Evolutionary conservation across 345 rosid species (phyloP).

Genomic region (Lumnitzera racemosa): DNA sequence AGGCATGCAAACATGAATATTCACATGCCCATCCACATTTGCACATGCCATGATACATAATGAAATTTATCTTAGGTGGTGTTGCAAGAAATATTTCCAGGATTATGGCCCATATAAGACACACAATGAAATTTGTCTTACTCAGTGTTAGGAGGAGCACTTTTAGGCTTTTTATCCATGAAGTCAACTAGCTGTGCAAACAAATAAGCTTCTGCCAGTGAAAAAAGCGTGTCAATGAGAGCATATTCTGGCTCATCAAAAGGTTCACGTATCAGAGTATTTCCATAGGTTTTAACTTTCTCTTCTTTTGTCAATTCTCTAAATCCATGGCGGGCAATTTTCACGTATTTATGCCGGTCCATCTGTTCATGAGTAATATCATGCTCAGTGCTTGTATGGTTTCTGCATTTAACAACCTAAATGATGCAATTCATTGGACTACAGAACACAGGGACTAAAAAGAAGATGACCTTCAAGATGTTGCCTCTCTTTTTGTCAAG

Average conservation of each 20-base stretch:
- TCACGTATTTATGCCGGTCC: constrained; percentile 97
- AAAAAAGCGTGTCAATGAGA: constrained; percentile 93
- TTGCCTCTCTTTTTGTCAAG: constrained; percentile 97
- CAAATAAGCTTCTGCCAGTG: constrained; percentile 89
- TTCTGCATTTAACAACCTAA: too few species aligned
- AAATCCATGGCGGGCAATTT: constrained; percentile 97
- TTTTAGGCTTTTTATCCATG: constrained; percentile 74
- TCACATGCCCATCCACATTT: too few species aligned
- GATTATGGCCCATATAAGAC: too few species aligned
- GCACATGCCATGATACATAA: too few species aligned
- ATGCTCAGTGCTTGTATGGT: too few species aligned
- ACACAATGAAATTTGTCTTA: constrained; percentile 27
- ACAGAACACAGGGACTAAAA: background rate
- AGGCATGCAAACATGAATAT: too few species aligned
- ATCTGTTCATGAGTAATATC: constrained; percentile 34
- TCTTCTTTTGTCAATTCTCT: constrained; percentile 87
- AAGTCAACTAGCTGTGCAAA: constrained; percentile 97
- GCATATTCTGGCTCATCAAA: constrained; percentile 97
- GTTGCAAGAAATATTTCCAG: too few species aligned
- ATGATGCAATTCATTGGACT: too few species aligned
- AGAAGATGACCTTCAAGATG: constrained; percentile 62
- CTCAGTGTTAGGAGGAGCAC: constrained; percentile 50
- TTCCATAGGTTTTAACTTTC: constrained; percentile 79
- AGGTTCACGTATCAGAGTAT: constrained; percentile 73
- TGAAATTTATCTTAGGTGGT: too few species aligned